These are phyloP conservation scores for Backusella westeae DNA, from an alignment of 192 early-diverging fungal species.

Conservation along the genomic window DNA sequence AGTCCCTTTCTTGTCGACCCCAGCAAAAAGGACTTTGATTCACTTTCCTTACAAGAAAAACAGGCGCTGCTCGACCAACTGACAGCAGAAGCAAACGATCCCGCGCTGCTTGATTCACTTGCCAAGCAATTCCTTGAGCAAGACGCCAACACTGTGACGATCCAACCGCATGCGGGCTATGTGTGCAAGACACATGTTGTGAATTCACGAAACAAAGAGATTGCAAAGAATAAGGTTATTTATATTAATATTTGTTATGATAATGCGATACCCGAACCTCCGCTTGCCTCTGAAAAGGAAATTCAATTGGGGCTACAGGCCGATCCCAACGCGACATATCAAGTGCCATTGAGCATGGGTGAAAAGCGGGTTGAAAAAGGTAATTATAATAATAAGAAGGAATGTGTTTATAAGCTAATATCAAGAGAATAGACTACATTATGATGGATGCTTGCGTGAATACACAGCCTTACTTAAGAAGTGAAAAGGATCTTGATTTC, in stretches of 20 bases:
- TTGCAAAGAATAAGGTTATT: constrained; percentile 35
- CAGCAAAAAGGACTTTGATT: background rate
- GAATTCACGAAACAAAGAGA: background rate
- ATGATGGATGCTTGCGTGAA: constrained; percentile 73
- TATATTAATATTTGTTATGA: constrained; percentile 71
- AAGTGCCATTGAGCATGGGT: constrained; percentile 63
- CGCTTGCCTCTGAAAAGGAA: constrained; percentile 54
- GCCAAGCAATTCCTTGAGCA: background rate
- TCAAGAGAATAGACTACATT: constrained; percentile 39
- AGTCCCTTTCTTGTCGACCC: background rate
- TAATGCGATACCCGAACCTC: constrained; percentile 51
- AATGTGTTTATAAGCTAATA: background rate
- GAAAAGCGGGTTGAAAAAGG: constrained; percentile 43
- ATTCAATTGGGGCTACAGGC: constrained; percentile 61
- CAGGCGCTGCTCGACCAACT: constrained; percentile 2
- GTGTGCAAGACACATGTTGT: constrained; percentile 19
- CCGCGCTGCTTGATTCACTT: background rate
- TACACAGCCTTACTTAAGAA: constrained; percentile 49
- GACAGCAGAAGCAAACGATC: constrained; percentile 19
- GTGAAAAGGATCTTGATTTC: constrained; percentile 58
- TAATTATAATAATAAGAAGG: background rate
- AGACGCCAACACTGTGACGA: constrained; percentile 4
- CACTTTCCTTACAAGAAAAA: constrained; percentile 11
- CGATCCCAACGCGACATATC: constrained; percentile 56
- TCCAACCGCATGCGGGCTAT: constrained; percentile 24